Conservation (phyloP, 2,329 filamentous ascomycete genomes). For the Emmonsiellopsis sp. region DNA sequence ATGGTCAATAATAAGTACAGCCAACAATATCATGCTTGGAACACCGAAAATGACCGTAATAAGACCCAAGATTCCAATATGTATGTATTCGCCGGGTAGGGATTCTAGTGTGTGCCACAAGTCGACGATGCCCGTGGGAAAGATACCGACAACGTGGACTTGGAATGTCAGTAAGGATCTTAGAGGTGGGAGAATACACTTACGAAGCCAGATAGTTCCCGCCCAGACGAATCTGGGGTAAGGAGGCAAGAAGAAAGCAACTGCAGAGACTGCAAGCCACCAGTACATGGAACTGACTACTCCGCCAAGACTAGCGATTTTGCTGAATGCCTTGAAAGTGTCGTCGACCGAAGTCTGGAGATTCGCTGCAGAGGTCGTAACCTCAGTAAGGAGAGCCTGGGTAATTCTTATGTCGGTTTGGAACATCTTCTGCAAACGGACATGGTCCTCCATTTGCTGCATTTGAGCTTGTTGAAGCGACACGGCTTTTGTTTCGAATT, state of each 20-base stretch:
- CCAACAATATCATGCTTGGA: too few relatives aligned
- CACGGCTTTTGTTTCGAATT: slow-evolving; percentile 23
- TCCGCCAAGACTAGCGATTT: slow-evolving; percentile 7
- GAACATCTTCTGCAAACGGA: slow-evolving; percentile 13
- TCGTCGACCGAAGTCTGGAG: slow-evolving; percentile 15
- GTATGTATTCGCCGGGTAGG: too few relatives aligned
- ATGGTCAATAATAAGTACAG: too few relatives aligned
- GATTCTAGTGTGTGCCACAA: too few relatives aligned
- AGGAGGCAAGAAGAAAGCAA: slow-evolving; percentile 5
- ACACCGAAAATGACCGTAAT: too few relatives aligned
- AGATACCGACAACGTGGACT: too few relatives aligned
- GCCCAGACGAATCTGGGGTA: slow-evolving; percentile 2
- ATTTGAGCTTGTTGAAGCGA: slow-evolving; percentile 24
- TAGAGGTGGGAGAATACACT: too few relatives aligned
- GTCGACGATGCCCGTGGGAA: too few relatives aligned
- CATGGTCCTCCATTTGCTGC: slow-evolving; percentile 23
- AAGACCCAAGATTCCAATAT: too few relatives aligned
- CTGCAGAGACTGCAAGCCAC: slow-evolving; percentile 6
- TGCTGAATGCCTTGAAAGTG: slow-evolving; percentile 8
- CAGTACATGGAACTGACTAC: slow-evolving; percentile 4
- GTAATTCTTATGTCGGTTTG: slow-evolving; percentile 13
- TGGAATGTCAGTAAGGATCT: too few relatives aligned
- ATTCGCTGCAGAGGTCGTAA: slow-evolving; percentile 14
- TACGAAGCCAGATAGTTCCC: too few relatives aligned
- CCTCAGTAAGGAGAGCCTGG: slow-evolving; percentile 13